Evolutionary conservation across 805 yeast genomes (phyloP), one percentile per base, ranked within the genome.

Genomic region (Wickerhamomyces strasburgensis): DNA sequence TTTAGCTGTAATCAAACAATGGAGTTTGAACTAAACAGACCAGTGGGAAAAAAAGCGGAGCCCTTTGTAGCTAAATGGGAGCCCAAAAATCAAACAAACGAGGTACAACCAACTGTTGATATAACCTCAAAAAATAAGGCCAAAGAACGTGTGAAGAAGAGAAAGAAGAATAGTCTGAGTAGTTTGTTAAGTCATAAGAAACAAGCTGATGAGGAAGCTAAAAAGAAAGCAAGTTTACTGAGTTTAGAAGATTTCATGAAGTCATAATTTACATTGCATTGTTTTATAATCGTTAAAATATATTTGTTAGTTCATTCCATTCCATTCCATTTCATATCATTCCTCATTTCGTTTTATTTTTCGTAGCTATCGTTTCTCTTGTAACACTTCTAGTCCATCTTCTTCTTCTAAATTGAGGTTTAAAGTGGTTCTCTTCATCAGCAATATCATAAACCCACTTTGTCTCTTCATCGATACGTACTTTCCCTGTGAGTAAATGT

Each of bases 401-500:
- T 51, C 90, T 66, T 52, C 90, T 66, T 47, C 89, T 65, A 51
- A 65, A 72, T 29, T 60, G 47, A 4, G 60, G 60, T 27, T 59
- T 51, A 27, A 57, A 62, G 14, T 51, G 53, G 34, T 58, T 50
- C 4, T 33, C 39, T 9, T 32, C 34, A 4, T 31, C 56, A 15
- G 38, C 48, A 47, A 58, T 53, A 56, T 86, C 95, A 56, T 86
- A 86, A 14, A 84, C 90, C 95, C 95, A 86, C 57, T 86, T 86
- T 28, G 82, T 84, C 38, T 78, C 88, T 19, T 73, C 64, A 59
- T 86, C 94, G 15, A 84, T 66, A 15, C 66, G 68, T 13, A 81
- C 76, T 31, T 75, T 58, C 39, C 73, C 80, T 19, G 49, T 40
- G 11, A 81, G 60, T 34, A 72, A 61, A 36, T 74, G 70, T 3